Conservation (phyloP, 164 flowering plant genomes). For the Malania oleifera region DNA sequence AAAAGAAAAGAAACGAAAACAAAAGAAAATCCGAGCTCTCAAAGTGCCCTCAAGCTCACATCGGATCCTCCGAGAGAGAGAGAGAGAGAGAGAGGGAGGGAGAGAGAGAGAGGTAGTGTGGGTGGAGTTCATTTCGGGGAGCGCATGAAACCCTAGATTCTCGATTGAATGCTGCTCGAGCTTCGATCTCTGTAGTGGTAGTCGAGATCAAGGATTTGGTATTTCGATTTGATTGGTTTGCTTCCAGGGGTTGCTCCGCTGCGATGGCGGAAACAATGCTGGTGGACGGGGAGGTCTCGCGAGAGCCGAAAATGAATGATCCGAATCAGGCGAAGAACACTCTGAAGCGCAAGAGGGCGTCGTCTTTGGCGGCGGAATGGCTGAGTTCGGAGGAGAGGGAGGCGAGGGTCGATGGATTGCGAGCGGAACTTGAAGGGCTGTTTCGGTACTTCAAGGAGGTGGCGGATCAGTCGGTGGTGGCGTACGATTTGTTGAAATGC, state of each 20-base stretch:
- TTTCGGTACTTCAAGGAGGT: constrained; percentile 34
- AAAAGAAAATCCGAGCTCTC: too few species aligned
- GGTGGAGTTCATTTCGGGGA: not conserved
- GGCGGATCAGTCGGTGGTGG: constrained; percentile 12
- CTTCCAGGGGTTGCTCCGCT: constrained; percentile 1
- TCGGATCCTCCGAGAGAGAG: too few species aligned
- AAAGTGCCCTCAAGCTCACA: too few species aligned
- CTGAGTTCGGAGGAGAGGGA: constrained; percentile 25
- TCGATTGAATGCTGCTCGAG: not conserved
- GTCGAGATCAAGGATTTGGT: too few species aligned
- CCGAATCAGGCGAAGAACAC: constrained; percentile 10
- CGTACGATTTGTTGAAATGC: constrained; percentile 4
- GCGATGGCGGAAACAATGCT: constrained; percentile 15
- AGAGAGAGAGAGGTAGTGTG: too few species aligned
- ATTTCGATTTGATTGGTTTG: not conserved
- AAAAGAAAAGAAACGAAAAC: too few species aligned
- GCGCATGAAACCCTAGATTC: not conserved
- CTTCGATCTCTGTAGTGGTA: not conserved
- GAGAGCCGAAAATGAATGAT: not conserved
- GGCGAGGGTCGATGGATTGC: constrained; percentile 20
- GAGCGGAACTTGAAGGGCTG: constrained; percentile 35
- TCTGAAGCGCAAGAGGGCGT: constrained; percentile 43
- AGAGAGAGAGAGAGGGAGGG: too few species aligned
- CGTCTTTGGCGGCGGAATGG: not conserved
- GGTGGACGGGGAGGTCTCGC: constrained; percentile 1